Base-by-base conservation (phyloP, 805 yeast species). In the Candida manassasensis region DNA sequence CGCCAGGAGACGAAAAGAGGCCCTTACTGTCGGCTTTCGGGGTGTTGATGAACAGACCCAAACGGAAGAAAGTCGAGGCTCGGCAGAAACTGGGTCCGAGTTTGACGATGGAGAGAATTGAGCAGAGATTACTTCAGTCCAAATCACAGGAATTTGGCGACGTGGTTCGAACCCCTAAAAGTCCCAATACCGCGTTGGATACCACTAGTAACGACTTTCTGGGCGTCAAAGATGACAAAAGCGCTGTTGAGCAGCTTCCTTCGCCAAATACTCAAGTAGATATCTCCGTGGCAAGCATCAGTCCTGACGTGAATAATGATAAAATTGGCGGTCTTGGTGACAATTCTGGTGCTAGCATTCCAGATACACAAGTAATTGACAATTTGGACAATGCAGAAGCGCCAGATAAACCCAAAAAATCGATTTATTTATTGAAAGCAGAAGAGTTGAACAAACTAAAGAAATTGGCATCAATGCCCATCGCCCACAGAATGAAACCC, bases 401-500 rank as follows among this genome's bases (percentile, higher is more conserved):
- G n/a, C n/a, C n/a, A n/a, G n/a, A n/a, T n/a, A n/a, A n/a, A n/a
- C n/a, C n/a, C n/a, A 31, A 25, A 22, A 21, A 35, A 31, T 35
- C 40, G 5, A 38, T 24, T 6, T 19, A 35, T 11, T 29, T 36
- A n/a, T 4, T 12, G 37, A 34, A 32, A 22, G 31, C 41, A 29
- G 17, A 45, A 21, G 43, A 43, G 9, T 11, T 41, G 2, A 18
- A 24, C 5, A 44, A 42, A 24, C 28, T 57, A 18, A 43, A 43
- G 30, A 32, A 48, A 32, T 53, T 51, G 5, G 43, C 59, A 1
- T 34, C 38, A 19, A 35, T 55, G 4, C 73, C 73, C 0, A 42
- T 67, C 8, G 70, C 73, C 3, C 71, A 67, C 30, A 40, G 71
- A 27, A 50, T 67, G 4, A 45, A 71, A 15, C 73, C 73, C 0